These are phyloP conservation scores for Sporothrix dimorphospora DNA, from an alignment of 2,329 filamentous ascomycete genomes.

Conservation along the genomic window DNA sequence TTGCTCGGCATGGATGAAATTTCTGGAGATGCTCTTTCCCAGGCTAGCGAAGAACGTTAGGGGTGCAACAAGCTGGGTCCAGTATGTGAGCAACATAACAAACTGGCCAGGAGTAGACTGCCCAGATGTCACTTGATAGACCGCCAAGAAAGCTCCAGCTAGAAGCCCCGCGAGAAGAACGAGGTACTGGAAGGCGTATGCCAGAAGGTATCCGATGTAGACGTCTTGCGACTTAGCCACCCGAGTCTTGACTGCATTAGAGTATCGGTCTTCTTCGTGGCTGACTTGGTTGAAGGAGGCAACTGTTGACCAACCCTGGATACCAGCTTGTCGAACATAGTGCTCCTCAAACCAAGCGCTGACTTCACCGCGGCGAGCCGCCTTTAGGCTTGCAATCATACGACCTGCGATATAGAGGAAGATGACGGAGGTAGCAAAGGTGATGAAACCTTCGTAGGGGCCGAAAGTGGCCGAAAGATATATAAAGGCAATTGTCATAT, in stretches of 20 bases:
- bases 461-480: slow-evolving; percentile 63
- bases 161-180: slow-evolving; percentile 71
- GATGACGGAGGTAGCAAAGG: slow-evolving; percentile 59
- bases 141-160: slow-evolving; percentile 62
- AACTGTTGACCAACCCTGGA: slow-evolving; percentile 63
- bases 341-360: slow-evolving; percentile 59
- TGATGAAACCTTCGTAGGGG: slow-evolving; percentile 65
- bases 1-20: slow-evolving; percentile 61
- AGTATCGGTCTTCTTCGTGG: slow-evolving; percentile 59
- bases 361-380: slow-evolving; percentile 54
- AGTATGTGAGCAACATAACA: slow-evolving; percentile 72
- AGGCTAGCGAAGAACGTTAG: slow-evolving; percentile 69
- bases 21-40: slow-evolving; percentile 59
- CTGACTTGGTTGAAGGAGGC: slow-evolving; percentile 62
- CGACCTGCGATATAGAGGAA: slow-evolving; percentile 59
- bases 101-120: slow-evolving; percentile 67
- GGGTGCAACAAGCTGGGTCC: slow-evolving; percentile 71
- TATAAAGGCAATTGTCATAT: slow-evolving; percentile 61
- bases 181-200: slow-evolving; percentile 60
- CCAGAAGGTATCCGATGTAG: slow-evolving; percentile 52
- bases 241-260: slow-evolving; percentile 51
- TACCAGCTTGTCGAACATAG: slow-evolving; percentile 58
- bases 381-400: slow-evolving; percentile 55
- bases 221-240: slow-evolving; percentile 45
- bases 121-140: slow-evolving; percentile 67